Conservation (phyloP, 2,329 filamentous ascomycete species). For the Septoria petroselini region DNA sequence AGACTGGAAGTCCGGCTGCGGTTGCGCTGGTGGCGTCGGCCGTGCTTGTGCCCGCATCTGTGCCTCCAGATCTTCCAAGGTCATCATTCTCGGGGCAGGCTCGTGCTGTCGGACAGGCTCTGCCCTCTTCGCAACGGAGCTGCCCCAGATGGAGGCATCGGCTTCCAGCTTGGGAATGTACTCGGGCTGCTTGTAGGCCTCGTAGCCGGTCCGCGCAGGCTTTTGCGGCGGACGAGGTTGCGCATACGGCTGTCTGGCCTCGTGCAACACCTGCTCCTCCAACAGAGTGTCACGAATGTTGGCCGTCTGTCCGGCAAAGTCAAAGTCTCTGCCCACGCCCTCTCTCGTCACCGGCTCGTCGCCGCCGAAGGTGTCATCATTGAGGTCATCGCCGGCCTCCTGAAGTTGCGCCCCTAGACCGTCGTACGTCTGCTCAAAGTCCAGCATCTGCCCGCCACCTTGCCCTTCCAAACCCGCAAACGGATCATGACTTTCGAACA, state of each 20-base stretch:
- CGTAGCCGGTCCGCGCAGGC: constrained; percentile 77
- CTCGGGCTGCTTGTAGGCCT: constrained; percentile 81
- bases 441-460: constrained; percentile 54
- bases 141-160: constrained; percentile 89
- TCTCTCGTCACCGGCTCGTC: constrained; percentile 48
- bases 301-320: constrained; percentile 92
- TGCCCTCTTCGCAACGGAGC: constrained; percentile 58
- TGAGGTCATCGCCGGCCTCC: constrained; percentile 89
- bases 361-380: constrained; percentile 84
- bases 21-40: constrained; percentile 26
- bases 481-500: constrained; percentile 72
- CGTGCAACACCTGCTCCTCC: constrained; percentile 84
- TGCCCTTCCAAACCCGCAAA: constrained; percentile 75
- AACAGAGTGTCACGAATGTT: constrained; percentile 81
- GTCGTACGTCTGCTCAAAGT: constrained; percentile 98
- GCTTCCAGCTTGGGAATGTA: constrained; percentile 88
- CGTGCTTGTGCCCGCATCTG: constrained; percentile 73
- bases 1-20: constrained; percentile 25
- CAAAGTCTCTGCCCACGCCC: constrained; percentile 83
- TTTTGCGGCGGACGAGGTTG: constrained; percentile 40
- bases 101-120: constrained; percentile 29
- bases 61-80: constrained; percentile 93
- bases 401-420: constrained; percentile 86
- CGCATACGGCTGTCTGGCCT: constrained; percentile 65
- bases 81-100: constrained; percentile 75